Evolutionary conservation across 805 yeast genomes (phyloP), one percentile per base, ranked within the genome.

Genomic region (Yarrowia sp.): DNA sequence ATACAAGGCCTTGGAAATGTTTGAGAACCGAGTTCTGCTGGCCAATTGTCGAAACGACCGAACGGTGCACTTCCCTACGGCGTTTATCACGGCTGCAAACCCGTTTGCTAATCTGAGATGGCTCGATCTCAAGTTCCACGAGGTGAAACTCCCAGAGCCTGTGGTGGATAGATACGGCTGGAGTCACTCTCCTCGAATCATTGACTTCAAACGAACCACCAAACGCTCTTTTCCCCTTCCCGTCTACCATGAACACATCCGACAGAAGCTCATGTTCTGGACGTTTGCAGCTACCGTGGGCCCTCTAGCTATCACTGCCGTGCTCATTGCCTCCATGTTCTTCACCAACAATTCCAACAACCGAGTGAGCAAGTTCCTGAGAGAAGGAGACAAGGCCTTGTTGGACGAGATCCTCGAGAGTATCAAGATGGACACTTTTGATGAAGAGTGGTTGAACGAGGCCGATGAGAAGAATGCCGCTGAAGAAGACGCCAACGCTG

Each of bases 11-110:
- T 80, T 93, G 63, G 69, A 74, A 11, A 74, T 73, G 69, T 93
- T 93, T 76, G 79, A 86, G 70, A 82, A 83, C 68, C 83, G 89
- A 67, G 79, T 85, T 3, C 76, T 87, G 2, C 80, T 92, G 69
- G 92, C 97, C 10, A 93, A 94, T 78, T 83, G 89, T 32, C 83
- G 87, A 69, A 88, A 90, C 75, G 98, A 93, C 77, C 82, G 97
- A 70, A 86, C 97, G 0, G 98, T 93, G 8, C 89, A 94, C 15
- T 94, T 92, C 77, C 90, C 87, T 79, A 91, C 98, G 0, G 83
- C 97, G 0, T 92, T 82, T 77, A 89, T 94, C 69, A 83, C 94
- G 3, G 83, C 87, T 40, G 84, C 83, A 70, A 86, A 90, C 68
- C 97, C 97, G 1, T 92, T 92, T 75, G 87, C 87, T 43, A 79